Percentiles rank a stretch among this genome's conserved stretches.
Conservation (phyloP, 1,284 basidiomycete species). For the Trichosporon sp. region DNA sequence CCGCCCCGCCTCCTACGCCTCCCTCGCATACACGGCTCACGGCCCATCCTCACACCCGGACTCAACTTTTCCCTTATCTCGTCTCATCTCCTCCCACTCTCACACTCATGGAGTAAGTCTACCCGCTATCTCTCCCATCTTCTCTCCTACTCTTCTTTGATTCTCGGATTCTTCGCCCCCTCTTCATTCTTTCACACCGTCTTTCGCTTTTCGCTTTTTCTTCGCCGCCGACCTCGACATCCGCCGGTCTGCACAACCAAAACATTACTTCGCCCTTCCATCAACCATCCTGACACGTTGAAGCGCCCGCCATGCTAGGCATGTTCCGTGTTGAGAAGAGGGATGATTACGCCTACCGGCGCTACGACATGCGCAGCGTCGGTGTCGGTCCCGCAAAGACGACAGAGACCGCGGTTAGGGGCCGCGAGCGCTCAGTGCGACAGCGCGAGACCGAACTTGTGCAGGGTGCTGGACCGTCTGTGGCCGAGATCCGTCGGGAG, state of each 20-base stretch:
- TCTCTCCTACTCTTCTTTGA: background rate
- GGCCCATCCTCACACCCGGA: background rate
- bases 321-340: constrained; percentile 11
- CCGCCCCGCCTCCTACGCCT: background rate
- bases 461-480: background rate
- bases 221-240: background rate
- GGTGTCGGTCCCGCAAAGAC: background rate
- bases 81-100: constrained; percentile 1
- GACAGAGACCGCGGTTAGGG: constrained; percentile 1
- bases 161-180: background rate
- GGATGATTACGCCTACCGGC: constrained; percentile 4
- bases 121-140: background rate
- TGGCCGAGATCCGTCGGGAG: background rate
- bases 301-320: background rate
- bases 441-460: constrained; percentile 4
- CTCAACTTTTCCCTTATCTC: background rate
- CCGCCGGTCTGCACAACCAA: background rate
- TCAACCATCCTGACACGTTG: background rate
- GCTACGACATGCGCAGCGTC: constrained; percentile 18
- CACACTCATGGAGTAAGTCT: constrained; percentile 15
- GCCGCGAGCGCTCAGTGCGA: background rate
- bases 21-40: background rate
- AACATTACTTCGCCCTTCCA: background rate
- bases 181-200: background rate
- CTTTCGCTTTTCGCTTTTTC: background rate